These are phyloP conservation scores for Drechslera avenae DNA, from an alignment of 2,329 filamentous ascomycete genomes.

Conservation along the genomic window DNA sequence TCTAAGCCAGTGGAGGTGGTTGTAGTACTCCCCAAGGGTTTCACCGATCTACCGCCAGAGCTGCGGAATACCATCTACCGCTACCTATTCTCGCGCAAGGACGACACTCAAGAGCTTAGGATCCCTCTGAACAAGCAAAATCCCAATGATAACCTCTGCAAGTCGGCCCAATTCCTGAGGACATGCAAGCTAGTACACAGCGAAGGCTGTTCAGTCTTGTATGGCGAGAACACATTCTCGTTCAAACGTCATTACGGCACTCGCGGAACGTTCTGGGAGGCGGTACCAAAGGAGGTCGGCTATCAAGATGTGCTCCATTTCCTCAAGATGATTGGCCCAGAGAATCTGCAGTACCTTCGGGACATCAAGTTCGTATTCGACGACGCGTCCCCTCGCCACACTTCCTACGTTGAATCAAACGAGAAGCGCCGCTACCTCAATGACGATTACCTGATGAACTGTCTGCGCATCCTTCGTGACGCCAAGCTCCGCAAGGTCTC, in stretches of 20 bases:
- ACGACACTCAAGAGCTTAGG: constrained; percentile 38
- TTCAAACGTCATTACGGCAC: constrained; percentile 49
- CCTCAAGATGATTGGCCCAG: constrained; percentile 54
- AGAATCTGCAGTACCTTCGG: constrained; percentile 54
- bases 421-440: constrained; percentile 56
- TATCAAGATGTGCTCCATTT: constrained; percentile 54
- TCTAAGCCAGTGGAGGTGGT: not conserved
- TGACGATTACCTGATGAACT: constrained; percentile 54
- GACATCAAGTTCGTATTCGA: constrained; percentile 53
- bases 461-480: constrained; percentile 51
- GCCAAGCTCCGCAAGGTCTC: constrained; percentile 51
- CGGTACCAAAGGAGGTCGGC: constrained; percentile 53
- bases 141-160: constrained; percentile 39
- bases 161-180: constrained; percentile 53
- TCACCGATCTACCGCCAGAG: constrained; percentile 47
- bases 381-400: constrained; percentile 52
- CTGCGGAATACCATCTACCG: constrained; percentile 57
- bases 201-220: constrained; percentile 56
- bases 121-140: constrained; percentile 30
- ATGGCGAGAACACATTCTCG: constrained; percentile 56
- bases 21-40: constrained; percentile 18
- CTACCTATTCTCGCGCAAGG: constrained; percentile 47
- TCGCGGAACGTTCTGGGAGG: constrained; percentile 50
- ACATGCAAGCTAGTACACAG: constrained; percentile 53
- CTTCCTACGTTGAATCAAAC: constrained; percentile 44